Evolutionary conservation across 2,329 filamentous ascomycete genomes (phyloP), one percentile per base, ranked within the genome.

Genomic region (Aspergillus tamarii): DNA sequence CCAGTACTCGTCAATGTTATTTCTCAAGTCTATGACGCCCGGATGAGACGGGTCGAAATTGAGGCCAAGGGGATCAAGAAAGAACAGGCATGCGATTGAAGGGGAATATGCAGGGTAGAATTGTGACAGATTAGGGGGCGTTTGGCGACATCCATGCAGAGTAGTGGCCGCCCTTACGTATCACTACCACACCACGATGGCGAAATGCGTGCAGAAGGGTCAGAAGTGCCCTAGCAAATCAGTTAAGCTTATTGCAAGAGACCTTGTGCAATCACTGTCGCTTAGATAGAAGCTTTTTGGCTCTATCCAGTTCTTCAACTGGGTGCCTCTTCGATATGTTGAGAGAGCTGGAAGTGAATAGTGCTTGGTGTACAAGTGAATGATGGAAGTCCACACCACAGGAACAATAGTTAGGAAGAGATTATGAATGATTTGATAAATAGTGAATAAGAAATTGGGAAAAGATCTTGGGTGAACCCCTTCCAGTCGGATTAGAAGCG

Each of bases 351-450:
- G 16, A 50, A 28, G 14, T 50, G 46, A 30, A 50, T 50, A 7
- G 16, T 26, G 26, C 4, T 26, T 26, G 39, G 36, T 45, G 36
- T 43, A 30, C 21, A 41, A 28, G 54, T 10, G 32, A 11, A 11
- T 2, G 32, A 32, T 11, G 19, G 39, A 26, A 32, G 7, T 30
- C 14, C 41, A 32, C 14, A 32, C 34, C 2, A 36, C n/a, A 23
- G 48, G 45, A 36, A 43, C 23, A 16, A 56, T 34, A 28, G 53
- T 57, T 56, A 61, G 48, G 50, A 53, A 57, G 50, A 61, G 26
- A 19, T 55, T 41, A 56, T 34, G 32, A 48, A 50, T 56, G 59
- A 61, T 41, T 48, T 41, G 48, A 56, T 43, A 28, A 52, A 59
- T 39, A 39, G 26, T 48, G 45, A 59, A 48, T 41, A 46, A 52